Conservation (phyloP, 2,329 filamentous ascomycete species). For the Colletotrichum lupini region DNA sequence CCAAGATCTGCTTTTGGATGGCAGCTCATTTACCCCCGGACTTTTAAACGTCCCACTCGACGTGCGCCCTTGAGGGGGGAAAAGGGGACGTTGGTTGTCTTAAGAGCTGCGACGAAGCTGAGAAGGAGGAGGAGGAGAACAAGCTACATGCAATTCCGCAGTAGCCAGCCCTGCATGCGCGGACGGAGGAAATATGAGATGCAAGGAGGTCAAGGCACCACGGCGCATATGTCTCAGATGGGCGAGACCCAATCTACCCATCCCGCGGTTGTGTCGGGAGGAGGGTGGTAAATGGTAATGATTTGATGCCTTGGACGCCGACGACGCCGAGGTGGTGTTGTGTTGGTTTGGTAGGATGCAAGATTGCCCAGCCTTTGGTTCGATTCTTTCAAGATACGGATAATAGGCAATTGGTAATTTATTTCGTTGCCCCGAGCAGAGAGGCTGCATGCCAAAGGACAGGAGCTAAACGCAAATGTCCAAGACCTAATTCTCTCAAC, state of each 20-base stretch:
- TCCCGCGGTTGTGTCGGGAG: background rate
- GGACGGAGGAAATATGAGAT: background rate
- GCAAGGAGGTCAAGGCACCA: conserved; percentile 16
- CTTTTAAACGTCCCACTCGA: background rate
- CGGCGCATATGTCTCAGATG: conserved; percentile 15
- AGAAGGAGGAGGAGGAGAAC: background rate
- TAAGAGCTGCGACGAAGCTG: conserved; percentile 19
- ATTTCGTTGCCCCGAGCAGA: background rate
- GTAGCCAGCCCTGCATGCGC: background rate
- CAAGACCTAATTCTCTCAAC: background rate
- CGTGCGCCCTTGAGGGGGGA: background rate
- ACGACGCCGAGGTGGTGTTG: background rate
- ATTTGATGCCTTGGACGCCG: background rate
- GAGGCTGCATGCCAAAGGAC: background rate
- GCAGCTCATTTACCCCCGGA: conserved; percentile 1
- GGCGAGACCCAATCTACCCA: conserved; percentile 10
- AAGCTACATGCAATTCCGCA: background rate
- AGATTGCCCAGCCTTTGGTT: background rate
- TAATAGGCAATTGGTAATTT: background rate
- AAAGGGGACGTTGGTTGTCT: background rate
- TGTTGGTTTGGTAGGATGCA: background rate
- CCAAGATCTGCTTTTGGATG: conserved; percentile 28
- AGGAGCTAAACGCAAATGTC: background rate
- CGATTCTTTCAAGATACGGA: background rate
- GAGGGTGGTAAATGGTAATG: background rate